Evolutionary conservation across 2,329 filamentous ascomycete species (phyloP).

Genomic region (Sphaerulina populicola): DNA sequence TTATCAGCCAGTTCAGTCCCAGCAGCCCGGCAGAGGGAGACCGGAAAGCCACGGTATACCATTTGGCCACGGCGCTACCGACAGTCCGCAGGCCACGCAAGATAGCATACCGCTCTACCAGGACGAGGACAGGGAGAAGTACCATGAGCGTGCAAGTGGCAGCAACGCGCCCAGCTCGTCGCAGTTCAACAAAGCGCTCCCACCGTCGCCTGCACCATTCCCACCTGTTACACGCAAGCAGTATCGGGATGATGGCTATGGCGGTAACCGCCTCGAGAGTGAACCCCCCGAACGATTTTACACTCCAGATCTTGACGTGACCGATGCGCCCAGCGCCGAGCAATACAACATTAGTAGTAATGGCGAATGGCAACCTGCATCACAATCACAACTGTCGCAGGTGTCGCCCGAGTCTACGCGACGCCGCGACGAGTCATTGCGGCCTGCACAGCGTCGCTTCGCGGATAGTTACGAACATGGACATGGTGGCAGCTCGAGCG

Average conservation of each 20-base stretch:
- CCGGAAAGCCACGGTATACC: slow-evolving; percentile 35
- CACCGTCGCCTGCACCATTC: slow-evolving; percentile 17
- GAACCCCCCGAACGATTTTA: slow-evolving; percentile 30
- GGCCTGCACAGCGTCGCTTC: slow-evolving; percentile 81
- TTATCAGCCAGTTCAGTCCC: slow-evolving; percentile 20
- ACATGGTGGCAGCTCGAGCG: slow-evolving; percentile 73
- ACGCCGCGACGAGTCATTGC: slow-evolving; percentile 37
- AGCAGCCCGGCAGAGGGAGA: slow-evolving; percentile 27
- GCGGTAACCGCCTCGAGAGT: slow-evolving; percentile 18
- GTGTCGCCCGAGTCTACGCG: slow-evolving; percentile 17
- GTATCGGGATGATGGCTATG: slow-evolving; percentile 29
- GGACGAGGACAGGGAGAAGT: slow-evolving; percentile 32
- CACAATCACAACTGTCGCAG: slow-evolving; percentile 35
- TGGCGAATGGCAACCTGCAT: slow-evolving; percentile 17
- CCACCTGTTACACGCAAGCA: slow-evolving; percentile 26
- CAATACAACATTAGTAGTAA: slow-evolving; percentile 31
- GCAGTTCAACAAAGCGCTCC: slow-evolving; percentile 27
- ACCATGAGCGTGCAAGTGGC: slow-evolving; percentile 13
- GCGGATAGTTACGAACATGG: slow-evolving; percentile 77
- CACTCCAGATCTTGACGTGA: slow-evolving; percentile 23
- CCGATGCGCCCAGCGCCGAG: slow-evolving; percentile 11
- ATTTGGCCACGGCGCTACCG: slow-evolving; percentile 38
- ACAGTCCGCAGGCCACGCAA: slow-evolving; percentile 39
- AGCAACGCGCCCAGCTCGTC: slow-evolving; percentile 17
- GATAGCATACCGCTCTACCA: slow-evolving; percentile 39